Evolutionary conservation across 2,329 filamentous ascomycete species (phyloP).

Genomic region (Fusarium haematococcum): DNA sequence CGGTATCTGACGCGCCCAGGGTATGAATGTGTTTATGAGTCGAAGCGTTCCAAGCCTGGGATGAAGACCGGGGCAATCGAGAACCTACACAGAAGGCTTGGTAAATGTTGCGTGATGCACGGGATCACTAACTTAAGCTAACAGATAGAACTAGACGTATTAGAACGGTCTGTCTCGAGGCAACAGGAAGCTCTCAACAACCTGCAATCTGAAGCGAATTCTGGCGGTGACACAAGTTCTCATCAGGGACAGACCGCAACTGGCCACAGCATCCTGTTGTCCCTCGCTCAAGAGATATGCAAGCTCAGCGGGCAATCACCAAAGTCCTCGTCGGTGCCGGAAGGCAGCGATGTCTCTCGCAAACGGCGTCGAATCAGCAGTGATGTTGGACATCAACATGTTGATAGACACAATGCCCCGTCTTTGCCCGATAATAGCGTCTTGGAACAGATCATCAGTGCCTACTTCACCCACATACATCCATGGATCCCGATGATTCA

Average conservation of each 20-base stretch:
- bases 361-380: constrained; percentile 20
- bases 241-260: neutral
- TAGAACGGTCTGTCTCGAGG: constrained; percentile 24
- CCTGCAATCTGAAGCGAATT: neutral
- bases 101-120: constrained; percentile 24
- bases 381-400: neutral
- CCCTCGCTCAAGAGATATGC: constrained; percentile 29
- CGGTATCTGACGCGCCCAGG: neutral
- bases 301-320: neutral
- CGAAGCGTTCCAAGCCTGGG: constrained; percentile 50
- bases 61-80: constrained; percentile 54
- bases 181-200: constrained; percentile 24
- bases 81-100: constrained; percentile 49
- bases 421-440: neutral
- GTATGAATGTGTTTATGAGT: constrained; percentile 10
- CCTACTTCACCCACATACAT: constrained; percentile 52
- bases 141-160: neutral
- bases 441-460: constrained; percentile 43
- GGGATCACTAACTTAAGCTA: neutral
- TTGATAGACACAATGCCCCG: neutral
- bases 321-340: neutral
- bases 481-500: constrained; percentile 56
- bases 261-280: constrained; percentile 3
- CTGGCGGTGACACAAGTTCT: neutral
- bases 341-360: neutral